These are phyloP conservation scores for Amaranthus tricolor DNA, from an alignment of 179 eudicot genomes.

Conservation along the genomic window DNA sequence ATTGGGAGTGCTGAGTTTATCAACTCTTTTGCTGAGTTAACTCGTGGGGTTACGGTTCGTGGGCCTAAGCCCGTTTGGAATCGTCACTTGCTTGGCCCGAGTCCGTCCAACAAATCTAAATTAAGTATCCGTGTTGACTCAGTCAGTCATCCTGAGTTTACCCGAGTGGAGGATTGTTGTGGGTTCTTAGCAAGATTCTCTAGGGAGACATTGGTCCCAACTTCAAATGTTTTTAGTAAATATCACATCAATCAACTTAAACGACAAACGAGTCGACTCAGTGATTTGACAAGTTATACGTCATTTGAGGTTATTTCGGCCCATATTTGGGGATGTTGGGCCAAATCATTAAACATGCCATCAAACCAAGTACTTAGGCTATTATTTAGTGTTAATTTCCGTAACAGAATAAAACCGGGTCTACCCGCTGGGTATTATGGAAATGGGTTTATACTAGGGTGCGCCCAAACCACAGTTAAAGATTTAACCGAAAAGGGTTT, in stretches of 20 bases:
- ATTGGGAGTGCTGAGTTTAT: constrained; percentile 60
- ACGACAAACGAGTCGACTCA: constrained; percentile 34
- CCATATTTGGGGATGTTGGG: constrained; percentile 82
- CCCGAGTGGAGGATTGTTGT: constrained; percentile 44
- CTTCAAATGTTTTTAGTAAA: constrained; percentile 40
- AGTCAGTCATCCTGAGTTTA: constrained; percentile 59
- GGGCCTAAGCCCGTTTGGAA: constrained; percentile 55
- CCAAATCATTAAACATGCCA: constrained; percentile 51
- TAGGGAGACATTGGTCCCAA: constrained; percentile 48
- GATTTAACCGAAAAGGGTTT: constrained; percentile 52
- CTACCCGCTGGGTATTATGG: constrained; percentile 66
- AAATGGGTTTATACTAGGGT: constrained; percentile 66
- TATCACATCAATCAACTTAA: constrained; percentile 36
- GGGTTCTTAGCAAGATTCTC: constrained; percentile 42
- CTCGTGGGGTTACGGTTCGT: constrained; percentile 30
- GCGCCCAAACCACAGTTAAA: constrained; percentile 50
- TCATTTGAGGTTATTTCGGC: constrained; percentile 67
- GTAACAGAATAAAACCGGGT: constrained; percentile 54
- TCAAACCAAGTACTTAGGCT: constrained; percentile 50
- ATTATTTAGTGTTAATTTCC: constrained; percentile 57
- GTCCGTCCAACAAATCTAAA: not conserved
- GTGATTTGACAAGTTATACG: constrained; percentile 31
- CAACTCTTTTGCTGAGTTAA: constrained; percentile 49
- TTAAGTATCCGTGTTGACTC: not conserved
- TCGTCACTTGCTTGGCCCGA: constrained; percentile 49